phyloP scores from a whole-genome alignment of 176 grass and related monocot species.

The Musa schizocarpa region DNA sequence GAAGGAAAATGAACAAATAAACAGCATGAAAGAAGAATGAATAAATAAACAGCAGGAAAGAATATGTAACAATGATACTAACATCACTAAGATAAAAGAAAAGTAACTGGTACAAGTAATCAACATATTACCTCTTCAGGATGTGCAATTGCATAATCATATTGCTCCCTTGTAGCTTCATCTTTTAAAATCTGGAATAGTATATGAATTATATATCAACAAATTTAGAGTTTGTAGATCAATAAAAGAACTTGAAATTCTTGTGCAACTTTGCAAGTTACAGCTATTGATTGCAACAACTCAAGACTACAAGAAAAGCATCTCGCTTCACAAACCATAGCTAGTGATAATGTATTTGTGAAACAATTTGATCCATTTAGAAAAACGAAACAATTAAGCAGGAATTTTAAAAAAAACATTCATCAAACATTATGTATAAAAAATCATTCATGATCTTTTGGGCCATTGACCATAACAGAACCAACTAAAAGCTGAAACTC shows the following conservation, averaged over 20 bases:
- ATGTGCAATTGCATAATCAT: constrained; percentile 98
- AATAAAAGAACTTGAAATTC: neutral
- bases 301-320: neutral
- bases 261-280: neutral
- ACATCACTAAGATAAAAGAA: neutral
- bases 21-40: neutral
- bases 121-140: constrained; percentile 70
- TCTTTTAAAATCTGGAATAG: constrained; percentile 72
- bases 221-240: neutral
- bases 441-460: too few species aligned
- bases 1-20: neutral
- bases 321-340: neutral
- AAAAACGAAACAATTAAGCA: neutral
- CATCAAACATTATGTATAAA: too few species aligned
- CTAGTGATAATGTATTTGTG: neutral
- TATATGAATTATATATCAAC: neutral
- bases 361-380: neutral
- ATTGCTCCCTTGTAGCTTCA: constrained; percentile 77
- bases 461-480: too few species aligned
- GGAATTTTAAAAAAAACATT: neutral
- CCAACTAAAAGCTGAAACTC: too few species aligned
- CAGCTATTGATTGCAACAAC: neutral
- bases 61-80: neutral
- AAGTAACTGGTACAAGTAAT: neutral
- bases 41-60: neutral